Percentiles rank a stretch among this genome's conserved stretches.
phyloP scores from a whole-genome alignment of 768 basidiomycete genomes.

The Termitomyces sp. region DNA sequence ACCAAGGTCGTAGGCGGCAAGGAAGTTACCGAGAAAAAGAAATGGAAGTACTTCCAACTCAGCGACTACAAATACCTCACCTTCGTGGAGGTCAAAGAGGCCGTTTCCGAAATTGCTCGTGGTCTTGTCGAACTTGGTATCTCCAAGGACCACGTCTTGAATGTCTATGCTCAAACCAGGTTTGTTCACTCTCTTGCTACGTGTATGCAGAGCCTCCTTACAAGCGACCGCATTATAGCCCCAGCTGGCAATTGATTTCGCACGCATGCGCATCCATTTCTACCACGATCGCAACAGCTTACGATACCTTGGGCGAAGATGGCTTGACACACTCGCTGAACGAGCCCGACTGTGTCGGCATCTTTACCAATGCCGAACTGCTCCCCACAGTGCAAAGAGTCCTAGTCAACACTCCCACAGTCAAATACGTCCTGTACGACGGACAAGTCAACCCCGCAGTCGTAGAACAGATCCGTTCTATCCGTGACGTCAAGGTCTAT shows the following conservation, averaged over 20 bases:
- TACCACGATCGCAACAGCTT: slow-evolving; percentile 87
- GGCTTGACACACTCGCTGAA: slow-evolving; percentile 90
- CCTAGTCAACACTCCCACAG: slow-evolving; percentile 64
- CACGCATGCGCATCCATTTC: slow-evolving; percentile 79
- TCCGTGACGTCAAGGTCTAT: slow-evolving; percentile 59
- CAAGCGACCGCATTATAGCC: slow-evolving; percentile 32
- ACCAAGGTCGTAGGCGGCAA: slow-evolving; percentile 82
- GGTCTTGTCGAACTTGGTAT: slow-evolving; percentile 74
- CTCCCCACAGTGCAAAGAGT: slow-evolving; percentile 76
- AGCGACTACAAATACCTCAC: slow-evolving; percentile 83
- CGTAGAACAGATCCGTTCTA: slow-evolving; percentile 55
- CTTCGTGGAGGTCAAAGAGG: slow-evolving; percentile 68
- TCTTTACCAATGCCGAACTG: slow-evolving; percentile 93
- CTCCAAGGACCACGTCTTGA: slow-evolving; percentile 71
- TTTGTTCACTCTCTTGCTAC: slow-evolving; percentile 23
- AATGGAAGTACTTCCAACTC: slow-evolving; percentile 93
- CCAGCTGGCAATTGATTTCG: slow-evolving; percentile 86
- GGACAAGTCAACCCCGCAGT: slow-evolving; percentile 54
- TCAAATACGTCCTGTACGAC: slow-evolving; percentile 85
- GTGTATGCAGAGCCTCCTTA: slow-evolving; percentile 3
- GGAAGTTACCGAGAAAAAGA: slow-evolving; percentile 84
- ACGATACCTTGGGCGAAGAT: slow-evolving; percentile 89
- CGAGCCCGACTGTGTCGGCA: slow-evolving; percentile 70
- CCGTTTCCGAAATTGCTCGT: slow-evolving; percentile 61
- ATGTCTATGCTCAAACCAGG: slow-evolving; percentile 89